phyloP scores from a whole-genome alignment of 345 rosid genomes.

The Punica granatum region DNA sequence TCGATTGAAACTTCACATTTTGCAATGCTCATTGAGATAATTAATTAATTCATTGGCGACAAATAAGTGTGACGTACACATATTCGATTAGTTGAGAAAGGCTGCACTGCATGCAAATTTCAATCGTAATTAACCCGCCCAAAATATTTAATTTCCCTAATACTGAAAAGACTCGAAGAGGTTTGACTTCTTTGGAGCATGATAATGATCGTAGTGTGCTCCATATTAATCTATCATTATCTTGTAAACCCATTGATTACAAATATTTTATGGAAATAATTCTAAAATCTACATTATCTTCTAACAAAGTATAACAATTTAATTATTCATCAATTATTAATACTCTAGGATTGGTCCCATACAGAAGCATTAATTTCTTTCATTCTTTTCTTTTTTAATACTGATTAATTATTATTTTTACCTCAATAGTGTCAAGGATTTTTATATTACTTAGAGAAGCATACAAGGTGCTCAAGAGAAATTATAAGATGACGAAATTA shows the following conservation, averaged over 20 bases:
- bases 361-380: not conserved
- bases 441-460: too few relatives aligned
- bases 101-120: not conserved
- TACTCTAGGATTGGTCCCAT: not conserved
- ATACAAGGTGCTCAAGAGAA: too few relatives aligned
- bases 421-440: too few relatives aligned
- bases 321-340: not conserved
- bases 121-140: too few relatives aligned
- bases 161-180: not conserved
- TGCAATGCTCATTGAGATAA: too few relatives aligned
- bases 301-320: not conserved
- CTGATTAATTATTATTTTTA: too few relatives aligned
- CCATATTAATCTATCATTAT: not conserved
- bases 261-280: not conserved
- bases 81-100: too few relatives aligned
- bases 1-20: too few relatives aligned
- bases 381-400: too few relatives aligned
- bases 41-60: too few relatives aligned
- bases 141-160: not conserved
- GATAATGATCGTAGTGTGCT: not conserved
- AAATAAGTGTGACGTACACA: too few relatives aligned
- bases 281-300: not conserved
- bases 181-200: not conserved
- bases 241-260: not conserved
- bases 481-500: too few relatives aligned